Evolutionary conservation across 345 rosid genomes (phyloP).

Genomic region (Geranium rotundifolium): DNA sequence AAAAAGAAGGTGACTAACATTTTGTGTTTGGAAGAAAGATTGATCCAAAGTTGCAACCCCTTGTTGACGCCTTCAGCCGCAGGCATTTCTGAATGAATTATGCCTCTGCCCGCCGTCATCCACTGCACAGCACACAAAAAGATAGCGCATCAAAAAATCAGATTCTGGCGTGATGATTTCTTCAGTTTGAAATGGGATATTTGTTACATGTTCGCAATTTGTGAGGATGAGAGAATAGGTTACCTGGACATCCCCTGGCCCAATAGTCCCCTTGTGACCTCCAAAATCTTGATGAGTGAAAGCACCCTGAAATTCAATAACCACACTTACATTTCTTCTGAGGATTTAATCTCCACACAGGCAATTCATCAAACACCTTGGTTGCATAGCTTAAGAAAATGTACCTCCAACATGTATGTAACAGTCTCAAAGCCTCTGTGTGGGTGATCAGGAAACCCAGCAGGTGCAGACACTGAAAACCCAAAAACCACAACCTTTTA

Average conservation of each 20-base stretch:
- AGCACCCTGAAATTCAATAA: constrained; percentile 46
- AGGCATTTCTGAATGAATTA: constrained; percentile 98
- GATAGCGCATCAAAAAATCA: too few relatives aligned
- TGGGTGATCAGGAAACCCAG: constrained; percentile 99
- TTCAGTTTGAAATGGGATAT: too few relatives aligned
- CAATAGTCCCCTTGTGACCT: constrained; percentile 75
- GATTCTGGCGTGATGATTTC: too few relatives aligned
- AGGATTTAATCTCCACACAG: not conserved
- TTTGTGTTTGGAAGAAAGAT: constrained; percentile 72
- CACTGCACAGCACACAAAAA: constrained; percentile 31
- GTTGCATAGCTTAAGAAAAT: not conserved
- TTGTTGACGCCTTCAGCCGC: constrained; percentile 56
- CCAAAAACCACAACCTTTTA: not conserved
- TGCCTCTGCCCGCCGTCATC: constrained; percentile 99
- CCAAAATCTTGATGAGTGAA: constrained; percentile 81
- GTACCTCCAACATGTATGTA: constrained; percentile 83
- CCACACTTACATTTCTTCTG: not conserved
- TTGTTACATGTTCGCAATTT: too few relatives aligned
- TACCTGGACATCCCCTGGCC: constrained; percentile 90
- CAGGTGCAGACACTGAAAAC: constrained; percentile 76
- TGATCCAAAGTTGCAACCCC: constrained; percentile 97
- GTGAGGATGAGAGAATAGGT: too few relatives aligned
- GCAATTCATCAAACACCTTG: not conserved
- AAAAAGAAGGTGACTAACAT: constrained; percentile 27
- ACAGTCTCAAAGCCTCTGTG: constrained; percentile 99